Evolutionary conservation across 1,139 yeast genomes (phyloP).

Genomic region (Suhomyces maxii): DNA sequence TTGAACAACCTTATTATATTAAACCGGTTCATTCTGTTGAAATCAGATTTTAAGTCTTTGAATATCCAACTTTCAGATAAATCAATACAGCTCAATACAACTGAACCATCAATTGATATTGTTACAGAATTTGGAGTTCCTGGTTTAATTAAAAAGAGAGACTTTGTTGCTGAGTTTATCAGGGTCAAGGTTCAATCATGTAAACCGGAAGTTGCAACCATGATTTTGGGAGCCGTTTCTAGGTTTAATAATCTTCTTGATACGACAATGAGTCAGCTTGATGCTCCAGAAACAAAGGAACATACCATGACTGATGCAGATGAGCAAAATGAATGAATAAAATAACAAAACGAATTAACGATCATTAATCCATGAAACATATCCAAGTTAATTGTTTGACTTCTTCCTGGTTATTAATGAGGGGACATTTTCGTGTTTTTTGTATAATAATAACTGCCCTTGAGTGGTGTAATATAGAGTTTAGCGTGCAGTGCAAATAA

Average conservation of each 20-base stretch:
- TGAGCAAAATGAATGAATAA: too few species aligned
- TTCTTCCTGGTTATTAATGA: too few species aligned
- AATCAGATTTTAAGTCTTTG: slow-evolving; percentile 1
- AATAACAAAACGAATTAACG: too few species aligned
- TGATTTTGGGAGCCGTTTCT: slow-evolving; percentile 2
- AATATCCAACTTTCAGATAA: slow-evolving; percentile 3
- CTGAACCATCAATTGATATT: background rate
- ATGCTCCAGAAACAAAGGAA: too few species aligned
- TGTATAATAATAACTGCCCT: too few species aligned
- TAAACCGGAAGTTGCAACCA: background rate
- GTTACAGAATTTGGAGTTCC: slow-evolving; percentile 15
- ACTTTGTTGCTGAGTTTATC: slow-evolving; percentile 20
- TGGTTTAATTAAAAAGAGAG: slow-evolving; percentile 16
- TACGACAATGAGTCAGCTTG: background rate
- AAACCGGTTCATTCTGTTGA: slow-evolving; percentile 13
- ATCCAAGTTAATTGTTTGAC: too few species aligned
- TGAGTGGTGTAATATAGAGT: too few species aligned
- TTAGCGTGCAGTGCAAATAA: too few species aligned
- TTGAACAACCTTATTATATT: slow-evolving; percentile 30
- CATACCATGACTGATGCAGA: too few species aligned
- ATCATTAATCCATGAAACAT: too few species aligned
- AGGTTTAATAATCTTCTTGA: slow-evolving; percentile 20
- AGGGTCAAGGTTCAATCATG: slow-evolving; percentile 19
- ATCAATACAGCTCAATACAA: background rate
- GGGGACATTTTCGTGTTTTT: too few species aligned